phyloP scores from a whole-genome alignment of 2,329 filamentous ascomycete species.

The Talaromyces sp. region DNA sequence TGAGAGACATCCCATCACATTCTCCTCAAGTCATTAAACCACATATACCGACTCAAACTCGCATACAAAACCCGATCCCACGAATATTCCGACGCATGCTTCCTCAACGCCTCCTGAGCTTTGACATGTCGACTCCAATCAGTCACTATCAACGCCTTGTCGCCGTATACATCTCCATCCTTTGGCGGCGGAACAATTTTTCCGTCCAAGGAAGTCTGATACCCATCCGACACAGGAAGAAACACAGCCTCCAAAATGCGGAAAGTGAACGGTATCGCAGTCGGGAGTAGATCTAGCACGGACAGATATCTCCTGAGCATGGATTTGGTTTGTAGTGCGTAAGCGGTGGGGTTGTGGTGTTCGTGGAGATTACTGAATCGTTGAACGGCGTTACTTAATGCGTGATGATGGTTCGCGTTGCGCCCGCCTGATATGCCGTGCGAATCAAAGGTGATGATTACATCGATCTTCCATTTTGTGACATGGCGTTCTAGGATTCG shows the following conservation, averaged over 20 bases:
- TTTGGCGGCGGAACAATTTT: not conserved
- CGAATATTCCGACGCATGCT: constrained; percentile 37
- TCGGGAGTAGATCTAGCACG: constrained; percentile 34
- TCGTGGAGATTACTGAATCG: constrained; percentile 21
- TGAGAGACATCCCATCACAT: not conserved
- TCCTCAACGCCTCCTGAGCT: constrained; percentile 33
- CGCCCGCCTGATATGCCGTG: constrained; percentile 32
- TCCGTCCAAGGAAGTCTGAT: not conserved
- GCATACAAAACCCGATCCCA: constrained; percentile 40
- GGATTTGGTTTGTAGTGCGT: constrained; percentile 32
- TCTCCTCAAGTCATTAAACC: constrained; percentile 32
- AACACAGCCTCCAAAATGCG: constrained; percentile 20
- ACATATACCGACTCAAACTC: constrained; percentile 38
- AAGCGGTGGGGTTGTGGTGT: constrained; percentile 28
- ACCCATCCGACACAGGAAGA: not conserved
- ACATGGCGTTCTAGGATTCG: constrained; percentile 32
- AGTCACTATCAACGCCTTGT: constrained; percentile 33
- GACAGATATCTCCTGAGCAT: constrained; percentile 37
- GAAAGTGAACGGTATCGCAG: constrained; percentile 30
- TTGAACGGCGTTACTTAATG: constrained; percentile 32
- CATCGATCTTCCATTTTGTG: constrained; percentile 35
- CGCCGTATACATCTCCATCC: constrained; percentile 16
- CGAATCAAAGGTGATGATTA: constrained; percentile 41
- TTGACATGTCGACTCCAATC: constrained; percentile 32
- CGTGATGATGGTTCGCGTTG: constrained; percentile 24